Evolutionary conservation across 345 rosid species (phyloP), one percentile per base, ranked within the genome.

Genomic region (Eucalyptus cloeziana): DNA sequence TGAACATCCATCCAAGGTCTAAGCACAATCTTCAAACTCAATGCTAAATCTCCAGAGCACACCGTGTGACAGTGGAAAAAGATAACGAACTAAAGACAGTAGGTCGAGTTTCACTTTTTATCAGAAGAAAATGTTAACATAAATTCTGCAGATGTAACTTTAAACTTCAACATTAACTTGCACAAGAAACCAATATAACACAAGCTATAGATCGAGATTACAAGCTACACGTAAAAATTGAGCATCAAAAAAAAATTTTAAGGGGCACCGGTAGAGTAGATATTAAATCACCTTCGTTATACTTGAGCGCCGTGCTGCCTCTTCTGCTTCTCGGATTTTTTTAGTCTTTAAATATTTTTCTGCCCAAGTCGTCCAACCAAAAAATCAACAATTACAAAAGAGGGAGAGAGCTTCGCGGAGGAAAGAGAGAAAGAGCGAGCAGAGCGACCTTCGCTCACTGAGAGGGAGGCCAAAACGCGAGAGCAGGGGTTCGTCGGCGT

Each of bases 281-380:
- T 30, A 30, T 30, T 17, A 64, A 64, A 64, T n/a, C 47, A 96
- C 99, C 99, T 95, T 96, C 17, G 97, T 94, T 51, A 92, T 62
- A 94, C 93, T 96, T 50, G 98, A 90, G 91, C 95, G 92, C 58
- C 95, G 95, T 88, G 97, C 96, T 87, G 97, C 98, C 92, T 93
- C 97, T 92, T 97, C 99, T 50, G 97, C 98, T 91, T 97, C 98
- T 54, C 98, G 94, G 58, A 95, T 88, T 92, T 96, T 96, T 90
- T 90, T 92, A 37, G 99, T 97, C 95, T 96, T 97, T 87, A 96
- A 89, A 67, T 89, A 91, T 88, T 94, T 96, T 92, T 97, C 99
- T 96, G 93, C 37, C n/a, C 45, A 44, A 62, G 9, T 62, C 71
- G 13, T 62, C 33, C 33, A 7, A 30, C 33, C 71, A 44, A 44